Conservation (phyloP, 257 asterid genomes). For the Striga asiatica region DNA sequence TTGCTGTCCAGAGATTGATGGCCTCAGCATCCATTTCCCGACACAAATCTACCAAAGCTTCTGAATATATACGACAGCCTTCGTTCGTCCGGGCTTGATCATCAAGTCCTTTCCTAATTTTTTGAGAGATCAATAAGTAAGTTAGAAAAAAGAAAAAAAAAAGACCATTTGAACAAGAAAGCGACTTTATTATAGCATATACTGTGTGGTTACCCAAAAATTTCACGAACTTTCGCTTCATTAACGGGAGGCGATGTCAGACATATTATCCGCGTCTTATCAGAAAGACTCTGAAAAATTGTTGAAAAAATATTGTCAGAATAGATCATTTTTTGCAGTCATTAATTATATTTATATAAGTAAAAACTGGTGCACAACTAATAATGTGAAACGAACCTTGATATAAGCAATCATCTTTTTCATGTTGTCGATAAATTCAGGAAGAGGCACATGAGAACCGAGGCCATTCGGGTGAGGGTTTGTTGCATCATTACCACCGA, state of each 20-base stretch:
- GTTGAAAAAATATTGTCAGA: constrained; percentile 8
- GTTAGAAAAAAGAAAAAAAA: not conserved
- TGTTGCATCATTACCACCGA: constrained; percentile 57
- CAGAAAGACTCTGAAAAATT: constrained; percentile 57
- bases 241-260: constrained; percentile 67
- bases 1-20: constrained; percentile 43
- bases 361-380: no score
- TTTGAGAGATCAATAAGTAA: not conserved
- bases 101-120: constrained; percentile 23
- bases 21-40: constrained; percentile 35
- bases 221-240: constrained; percentile 35
- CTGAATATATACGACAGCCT: constrained; percentile 36
- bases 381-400: constrained; percentile 30
- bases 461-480: constrained; percentile 37
- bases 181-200: not conserved
- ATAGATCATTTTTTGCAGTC: not conserved
- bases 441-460: constrained; percentile 58
- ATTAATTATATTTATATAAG: not conserved
- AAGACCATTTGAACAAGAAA: not conserved
- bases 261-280: constrained; percentile 49
- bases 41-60: constrained; percentile 45
- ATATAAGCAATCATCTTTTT: constrained; percentile 37
- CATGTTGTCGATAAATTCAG: constrained; percentile 51
- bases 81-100: constrained; percentile 49
- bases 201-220: constrained; percentile 40